Evolutionary conservation across 2,329 filamentous ascomycete genomes (phyloP).

Genomic region (Pseudogymnoascus pannorum): DNA sequence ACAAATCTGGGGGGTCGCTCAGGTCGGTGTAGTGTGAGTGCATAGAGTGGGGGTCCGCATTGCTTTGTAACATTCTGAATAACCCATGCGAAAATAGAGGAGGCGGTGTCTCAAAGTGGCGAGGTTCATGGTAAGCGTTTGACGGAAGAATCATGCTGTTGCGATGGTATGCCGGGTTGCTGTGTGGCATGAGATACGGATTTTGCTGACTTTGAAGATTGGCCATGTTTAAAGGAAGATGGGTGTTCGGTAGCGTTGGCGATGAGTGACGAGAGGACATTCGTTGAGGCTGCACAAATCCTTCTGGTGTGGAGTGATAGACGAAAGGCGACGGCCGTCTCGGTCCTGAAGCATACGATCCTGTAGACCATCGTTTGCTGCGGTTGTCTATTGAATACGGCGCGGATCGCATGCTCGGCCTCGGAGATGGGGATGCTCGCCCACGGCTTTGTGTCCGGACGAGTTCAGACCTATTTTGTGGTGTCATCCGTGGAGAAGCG

Average conservation of each 20-base stretch:
- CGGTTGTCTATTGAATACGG: slow-evolving; percentile 65
- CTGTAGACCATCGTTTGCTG: slow-evolving; percentile 72
- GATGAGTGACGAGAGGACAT: slow-evolving; percentile 49
- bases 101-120: slow-evolving; percentile 51
- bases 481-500: slow-evolving; percentile 60
- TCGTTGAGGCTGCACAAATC: slow-evolving; percentile 47
- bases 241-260: slow-evolving; percentile 35
- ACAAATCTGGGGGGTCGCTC: slow-evolving; percentile 70
- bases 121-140: slow-evolving; percentile 40
- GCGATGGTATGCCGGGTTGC: slow-evolving; percentile 42
- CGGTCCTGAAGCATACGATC: slow-evolving; percentile 55
- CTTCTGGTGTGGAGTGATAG: slow-evolving; percentile 54
- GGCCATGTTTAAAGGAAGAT: slow-evolving; percentile 39
- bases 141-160: slow-evolving; percentile 54
- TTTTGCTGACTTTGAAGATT: slow-evolving; percentile 51
- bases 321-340: slow-evolving; percentile 54
- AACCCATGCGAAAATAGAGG: slow-evolving; percentile 61
- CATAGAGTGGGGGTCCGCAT: slow-evolving; percentile 59
- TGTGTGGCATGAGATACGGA: slow-evolving; percentile 44
- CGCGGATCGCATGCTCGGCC: slow-evolving; percentile 58
- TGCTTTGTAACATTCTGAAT: slow-evolving; percentile 68
- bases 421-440: slow-evolving; percentile 63
- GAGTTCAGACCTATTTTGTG: slow-evolving; percentile 52
- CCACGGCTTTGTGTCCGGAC: slow-evolving; percentile 60
- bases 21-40: slow-evolving; percentile 66